Conservation (phyloP, 2,329 filamentous ascomycete genomes). For the Apiospora hydei region DNA sequence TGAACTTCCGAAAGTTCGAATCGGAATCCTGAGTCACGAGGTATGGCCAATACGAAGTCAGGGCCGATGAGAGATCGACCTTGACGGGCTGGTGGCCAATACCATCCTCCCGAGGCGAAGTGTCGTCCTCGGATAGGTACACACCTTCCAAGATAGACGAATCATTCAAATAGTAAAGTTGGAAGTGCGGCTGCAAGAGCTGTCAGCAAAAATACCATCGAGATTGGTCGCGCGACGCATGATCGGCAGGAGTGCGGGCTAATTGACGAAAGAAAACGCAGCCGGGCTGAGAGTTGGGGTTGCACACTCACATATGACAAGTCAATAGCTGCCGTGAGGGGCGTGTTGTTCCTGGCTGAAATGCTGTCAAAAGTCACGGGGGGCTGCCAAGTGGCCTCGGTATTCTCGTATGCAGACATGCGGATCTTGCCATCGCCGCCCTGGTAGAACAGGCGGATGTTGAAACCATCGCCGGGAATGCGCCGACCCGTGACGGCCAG, state of each 20-base stretch:
- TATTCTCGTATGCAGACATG: slow-evolving; percentile 30
- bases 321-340: slow-evolving; percentile 30
- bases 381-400: slow-evolving; percentile 26
- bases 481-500: slow-evolving; percentile 31
- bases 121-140: slow-evolving; percentile 32
- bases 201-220: background rate
- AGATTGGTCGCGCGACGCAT: background rate
- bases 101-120: slow-evolving; percentile 29
- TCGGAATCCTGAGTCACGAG: slow-evolving; percentile 30
- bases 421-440: slow-evolving; percentile 33
- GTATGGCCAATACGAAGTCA: slow-evolving; percentile 33
- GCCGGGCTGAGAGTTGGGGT: background rate
- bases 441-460: slow-evolving; percentile 33
- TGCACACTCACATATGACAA: slow-evolving; percentile 25
- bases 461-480: slow-evolving; percentile 30
- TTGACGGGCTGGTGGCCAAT: slow-evolving; percentile 27
- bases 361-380: slow-evolving; percentile 29
- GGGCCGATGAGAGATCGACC: slow-evolving; percentile 22
- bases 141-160: slow-evolving; percentile 29
- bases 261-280: background rate
- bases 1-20: slow-evolving; percentile 29
- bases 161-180: slow-evolving; percentile 30
- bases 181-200: slow-evolving; percentile 28
- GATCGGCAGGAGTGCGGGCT: background rate
- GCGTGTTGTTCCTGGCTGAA: slow-evolving; percentile 30